These are phyloP conservation scores for Saprolegnia diclina DNA, from an alignment of 352 stramenopile genomes.

Conservation along the genomic window DNA sequence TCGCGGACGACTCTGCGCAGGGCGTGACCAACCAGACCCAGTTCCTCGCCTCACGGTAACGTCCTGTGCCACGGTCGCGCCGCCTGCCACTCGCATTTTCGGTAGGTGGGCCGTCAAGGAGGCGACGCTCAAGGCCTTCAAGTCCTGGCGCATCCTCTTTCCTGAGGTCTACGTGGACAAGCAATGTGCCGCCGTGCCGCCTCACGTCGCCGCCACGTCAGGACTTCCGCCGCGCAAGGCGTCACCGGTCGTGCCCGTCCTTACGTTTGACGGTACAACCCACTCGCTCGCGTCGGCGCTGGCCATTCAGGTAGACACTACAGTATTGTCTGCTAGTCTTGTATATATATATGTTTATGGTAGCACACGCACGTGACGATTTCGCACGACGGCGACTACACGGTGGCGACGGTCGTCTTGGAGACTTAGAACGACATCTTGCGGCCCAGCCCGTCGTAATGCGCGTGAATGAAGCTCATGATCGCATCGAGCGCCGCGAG, in stretches of 20 bases:
- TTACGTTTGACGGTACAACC: conserved; percentile 61
- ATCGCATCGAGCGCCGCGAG: conserved; percentile 54
- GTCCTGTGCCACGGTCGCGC: neutral
- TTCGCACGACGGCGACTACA: conserved; percentile 79
- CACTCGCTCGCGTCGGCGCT: conserved; percentile 47
- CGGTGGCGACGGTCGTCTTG: conserved; percentile 61
- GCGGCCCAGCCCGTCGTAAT: conserved; percentile 46
- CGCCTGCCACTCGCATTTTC: neutral
- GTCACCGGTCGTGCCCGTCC: neutral
- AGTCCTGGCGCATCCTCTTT: conserved; percentile 69
- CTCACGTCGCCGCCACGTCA: neutral
- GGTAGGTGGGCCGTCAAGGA: conserved; percentile 75
- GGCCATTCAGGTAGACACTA: conserved; percentile 40
- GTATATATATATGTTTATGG: conserved; percentile 11
- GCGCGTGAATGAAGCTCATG: conserved; percentile 49
- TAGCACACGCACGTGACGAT: conserved; percentile 65
- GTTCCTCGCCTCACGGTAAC: conserved; percentile 60
- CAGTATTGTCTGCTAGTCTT: neutral
- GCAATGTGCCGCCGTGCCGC: neutral
- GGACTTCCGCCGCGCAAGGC: neutral
- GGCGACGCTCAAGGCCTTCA: conserved; percentile 78
- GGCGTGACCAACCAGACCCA: conserved; percentile 29
- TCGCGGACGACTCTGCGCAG: conserved; percentile 26
- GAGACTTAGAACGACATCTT: conserved; percentile 50
- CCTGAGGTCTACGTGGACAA: conserved; percentile 50